A percentile compares a stretch with the other conserved stretches of the same genome.
phyloP scores from a whole-genome alignment of 139 green algal species.

The Choricystis sp. region DNA sequence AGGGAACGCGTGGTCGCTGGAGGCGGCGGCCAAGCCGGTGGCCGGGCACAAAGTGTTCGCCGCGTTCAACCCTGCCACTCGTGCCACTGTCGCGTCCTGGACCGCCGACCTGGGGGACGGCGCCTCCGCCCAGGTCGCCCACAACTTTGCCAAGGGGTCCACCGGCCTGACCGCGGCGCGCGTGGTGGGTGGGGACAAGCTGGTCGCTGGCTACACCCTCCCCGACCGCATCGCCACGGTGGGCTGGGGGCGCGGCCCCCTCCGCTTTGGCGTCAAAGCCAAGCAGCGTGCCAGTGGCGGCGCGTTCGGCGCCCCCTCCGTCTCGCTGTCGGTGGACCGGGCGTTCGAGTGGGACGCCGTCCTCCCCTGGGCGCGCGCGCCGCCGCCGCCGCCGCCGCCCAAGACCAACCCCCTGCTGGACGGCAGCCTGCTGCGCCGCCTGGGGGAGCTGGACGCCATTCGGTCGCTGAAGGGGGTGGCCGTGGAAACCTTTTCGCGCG shows the following conservation, averaged over 20 bases:
- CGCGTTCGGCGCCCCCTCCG: background rate
- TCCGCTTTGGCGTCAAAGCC: background rate
- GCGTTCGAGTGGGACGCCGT: background rate
- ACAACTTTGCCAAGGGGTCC: background rate
- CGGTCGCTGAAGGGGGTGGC: no score
- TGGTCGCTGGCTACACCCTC: background rate
- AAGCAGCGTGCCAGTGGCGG: background rate
- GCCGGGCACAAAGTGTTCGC: background rate
- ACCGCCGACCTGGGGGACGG: background rate
- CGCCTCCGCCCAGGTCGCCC: background rate
- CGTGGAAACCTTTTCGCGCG: no score
- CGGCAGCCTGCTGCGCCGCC: no score
- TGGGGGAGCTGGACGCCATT: no score
- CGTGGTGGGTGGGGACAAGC: background rate
- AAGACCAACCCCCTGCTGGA: no score
- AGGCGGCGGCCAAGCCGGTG: background rate
- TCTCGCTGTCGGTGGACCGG: background rate
- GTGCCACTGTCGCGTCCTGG: background rate
- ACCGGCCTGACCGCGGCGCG: background rate
- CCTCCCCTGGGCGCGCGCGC: no score
- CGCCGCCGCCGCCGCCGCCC: no score
- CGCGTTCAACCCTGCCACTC: background rate
- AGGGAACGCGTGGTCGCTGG: background rate
- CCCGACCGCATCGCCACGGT: background rate
- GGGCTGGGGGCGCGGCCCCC: background rate